Evolutionary conservation across 768 basidiomycete species (phyloP), one percentile per base, ranked within the genome.

Genomic region (Kockovaella imperatae): DNA sequence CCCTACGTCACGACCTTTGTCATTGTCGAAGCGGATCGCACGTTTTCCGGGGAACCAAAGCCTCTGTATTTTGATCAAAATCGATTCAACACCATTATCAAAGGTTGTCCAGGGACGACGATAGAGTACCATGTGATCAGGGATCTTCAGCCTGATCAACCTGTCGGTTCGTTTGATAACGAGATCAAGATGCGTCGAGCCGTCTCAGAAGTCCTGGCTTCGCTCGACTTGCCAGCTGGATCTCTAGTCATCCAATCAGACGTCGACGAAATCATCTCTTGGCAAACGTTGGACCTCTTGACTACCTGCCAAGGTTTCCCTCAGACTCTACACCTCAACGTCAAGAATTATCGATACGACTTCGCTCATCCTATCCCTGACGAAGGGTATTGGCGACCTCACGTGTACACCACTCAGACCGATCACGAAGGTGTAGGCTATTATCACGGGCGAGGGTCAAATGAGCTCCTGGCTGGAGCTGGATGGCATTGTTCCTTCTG

Each of bases 401-500:
- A 52, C 7, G 35, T 59, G 2, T 14, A 34, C 14, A 45, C 45
- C 3, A 36, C 40, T 34, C 13, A 35, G 14, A 15, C 23, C 28
- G 11, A 17, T 36, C 5, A 52, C 40, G 34, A 42, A 10, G 10
- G 26, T 15, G 24, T 49, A 24, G 38, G 30, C 31, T 54, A 51
- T 46, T 45, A 45, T 46, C 58, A 59, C 39, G 28, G 39, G 3
- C 40, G 58, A 25, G 52, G 30, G 4, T 23, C 32, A 5, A 38
- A 56, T 35, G 23, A 36, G 21, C 21, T 56, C 25, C 49, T 59
- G 15, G 48, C 40, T 15, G 52, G 48, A 28, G 52, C 60, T 5
- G 60, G 60, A 1, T 59, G 57, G 50, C 57, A 59, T 36, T 62
- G 60, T 31, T 45, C 51, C 17, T 62, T 56, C 45, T 62, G 60